phyloP scores from a whole-genome alignment of 306 rosid species.

The Purshia tridentata region DNA sequence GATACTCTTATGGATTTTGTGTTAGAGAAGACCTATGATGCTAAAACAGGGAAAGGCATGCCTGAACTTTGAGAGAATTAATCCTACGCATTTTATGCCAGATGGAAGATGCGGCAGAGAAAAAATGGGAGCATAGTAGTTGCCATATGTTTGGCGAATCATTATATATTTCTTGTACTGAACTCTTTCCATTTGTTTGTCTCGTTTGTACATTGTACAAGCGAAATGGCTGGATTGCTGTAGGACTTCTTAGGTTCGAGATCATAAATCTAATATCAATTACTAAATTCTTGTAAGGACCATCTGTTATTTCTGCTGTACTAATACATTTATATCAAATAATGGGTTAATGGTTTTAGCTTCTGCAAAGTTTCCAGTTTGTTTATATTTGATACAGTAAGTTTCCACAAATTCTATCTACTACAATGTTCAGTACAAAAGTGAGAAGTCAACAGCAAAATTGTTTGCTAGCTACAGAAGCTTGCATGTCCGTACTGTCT shows the following conservation, averaged over 20 bases:
- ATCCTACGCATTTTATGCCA: background rate
- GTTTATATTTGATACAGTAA: too few relatives aligned
- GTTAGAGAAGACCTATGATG: conserved; percentile 73
- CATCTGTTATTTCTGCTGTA: too few relatives aligned
- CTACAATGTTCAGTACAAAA: too few relatives aligned
- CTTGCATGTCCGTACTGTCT: conserved; percentile 1
- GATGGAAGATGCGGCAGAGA: conserved; percentile 13
- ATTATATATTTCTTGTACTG: background rate
- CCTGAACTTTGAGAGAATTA: conserved; percentile 60
- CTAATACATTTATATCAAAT: too few relatives aligned
- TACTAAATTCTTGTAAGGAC: background rate
- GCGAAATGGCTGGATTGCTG: background rate
- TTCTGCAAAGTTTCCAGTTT: too few relatives aligned
- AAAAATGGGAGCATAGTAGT: background rate
- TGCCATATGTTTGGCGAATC: conserved; percentile 2
- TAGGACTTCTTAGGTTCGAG: background rate
- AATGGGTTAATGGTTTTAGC: too few relatives aligned
- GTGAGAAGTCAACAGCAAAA: background rate
- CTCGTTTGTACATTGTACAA: background rate
- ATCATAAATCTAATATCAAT: background rate
- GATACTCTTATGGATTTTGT: conserved; percentile 77
- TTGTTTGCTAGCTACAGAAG: background rate
- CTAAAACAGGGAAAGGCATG: conserved; percentile 86
- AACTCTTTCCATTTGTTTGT: background rate
- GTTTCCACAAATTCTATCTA: too few relatives aligned